A percentile compares a stretch with the other conserved stretches of the same genome.
Conservation (phyloP, 768 basidiomycete genomes). For the Serendipita vermifera region DNA sequence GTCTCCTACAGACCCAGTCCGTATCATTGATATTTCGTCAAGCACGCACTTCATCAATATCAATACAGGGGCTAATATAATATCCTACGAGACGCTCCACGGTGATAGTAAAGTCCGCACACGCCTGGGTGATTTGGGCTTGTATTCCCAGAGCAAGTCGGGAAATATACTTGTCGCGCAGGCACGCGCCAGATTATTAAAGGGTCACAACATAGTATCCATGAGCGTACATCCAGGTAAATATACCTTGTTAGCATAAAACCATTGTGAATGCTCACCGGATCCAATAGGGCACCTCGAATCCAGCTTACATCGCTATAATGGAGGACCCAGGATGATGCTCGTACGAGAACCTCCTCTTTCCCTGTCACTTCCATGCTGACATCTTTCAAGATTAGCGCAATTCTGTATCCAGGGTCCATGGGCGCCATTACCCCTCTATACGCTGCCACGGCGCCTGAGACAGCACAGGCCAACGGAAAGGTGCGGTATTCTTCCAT, state of each 20-base stretch:
- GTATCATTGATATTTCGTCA: conserved; percentile 5
- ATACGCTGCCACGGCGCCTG: conserved; percentile 14
- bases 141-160: too few species aligned
- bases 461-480: conserved; percentile 11
- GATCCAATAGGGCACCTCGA: too few species aligned
- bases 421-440: conserved; percentile 16
- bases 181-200: background rate
- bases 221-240: background rate
- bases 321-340: too few species aligned
- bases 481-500: too few species aligned
- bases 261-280: background rate
- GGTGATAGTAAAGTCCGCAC: too few species aligned
- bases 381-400: too few species aligned
- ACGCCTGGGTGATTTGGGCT: too few species aligned
- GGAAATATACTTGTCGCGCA: background rate
- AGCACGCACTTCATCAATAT: background rate
- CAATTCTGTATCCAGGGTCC: background rate
- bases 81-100: too few species aligned
- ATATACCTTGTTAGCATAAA: background rate
- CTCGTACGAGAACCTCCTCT: too few species aligned
- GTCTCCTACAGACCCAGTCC: background rate
- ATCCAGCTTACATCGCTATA: too few species aligned
- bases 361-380: too few species aligned
- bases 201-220: background rate
- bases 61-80: too few species aligned